Evolutionary conservation across 1,284 basidiomycete genomes (phyloP).

Genomic region (Papiliotrema nemorosa): DNA sequence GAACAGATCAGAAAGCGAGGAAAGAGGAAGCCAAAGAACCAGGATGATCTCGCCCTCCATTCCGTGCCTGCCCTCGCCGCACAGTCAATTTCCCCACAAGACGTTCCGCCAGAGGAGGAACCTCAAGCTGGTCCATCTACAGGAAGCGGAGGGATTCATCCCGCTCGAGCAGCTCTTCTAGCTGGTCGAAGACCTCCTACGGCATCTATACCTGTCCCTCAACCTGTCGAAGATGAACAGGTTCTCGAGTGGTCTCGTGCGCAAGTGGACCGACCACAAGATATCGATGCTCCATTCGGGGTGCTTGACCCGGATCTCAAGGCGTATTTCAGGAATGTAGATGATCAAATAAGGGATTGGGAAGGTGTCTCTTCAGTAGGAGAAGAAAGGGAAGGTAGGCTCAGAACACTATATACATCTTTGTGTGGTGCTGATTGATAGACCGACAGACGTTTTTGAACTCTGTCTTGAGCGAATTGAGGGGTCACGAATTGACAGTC

Average conservation of each 20-base stretch:
- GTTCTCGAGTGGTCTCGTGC: conserved; percentile 31
- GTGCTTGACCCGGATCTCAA: conserved; percentile 82
- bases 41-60: conserved; percentile 11
- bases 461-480: conserved; percentile 77
- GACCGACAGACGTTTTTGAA: conserved; percentile 78
- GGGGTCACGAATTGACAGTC: conserved; percentile 78
- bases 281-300: conserved; percentile 77
- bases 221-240: conserved; percentile 5
- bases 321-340: conserved; percentile 83
- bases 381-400: conserved; percentile 68
- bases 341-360: conserved; percentile 80
- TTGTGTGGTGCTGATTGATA: conserved; percentile 38
- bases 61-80: conserved; percentile 1
- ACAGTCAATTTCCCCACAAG: background rate
- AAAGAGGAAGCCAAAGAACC: conserved; percentile 46
- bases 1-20: conserved; percentile 49
- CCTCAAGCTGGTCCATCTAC: conserved; percentile 12
- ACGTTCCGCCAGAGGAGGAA: conserved; percentile 6
- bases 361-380: conserved; percentile 55
- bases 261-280: too few species aligned
- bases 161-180: conserved; percentile 36
- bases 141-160: conserved; percentile 37
- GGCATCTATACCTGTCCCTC: background rate
- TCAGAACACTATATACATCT: background rate
- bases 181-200: conserved; percentile 20